Base-by-base conservation (phyloP, 345 rosid genomes). In the Pistacia vera region DNA sequence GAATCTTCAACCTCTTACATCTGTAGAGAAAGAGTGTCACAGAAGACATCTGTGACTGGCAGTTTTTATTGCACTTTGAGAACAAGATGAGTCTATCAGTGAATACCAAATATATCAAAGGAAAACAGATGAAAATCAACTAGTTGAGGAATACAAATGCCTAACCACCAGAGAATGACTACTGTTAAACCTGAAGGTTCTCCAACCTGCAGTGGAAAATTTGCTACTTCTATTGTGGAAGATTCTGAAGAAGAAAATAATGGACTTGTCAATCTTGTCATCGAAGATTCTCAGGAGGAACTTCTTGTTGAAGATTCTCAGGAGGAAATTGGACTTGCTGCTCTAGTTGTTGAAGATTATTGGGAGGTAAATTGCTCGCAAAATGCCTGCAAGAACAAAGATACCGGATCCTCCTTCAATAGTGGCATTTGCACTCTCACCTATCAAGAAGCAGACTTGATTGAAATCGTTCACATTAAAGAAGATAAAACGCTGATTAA, bases 271-370 rank as follows among this genome's bases (percentile, higher is more conserved):
- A 16, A 6, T 4, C 36, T 61, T 30, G 65, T 61, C n/a, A 12
- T 84, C 38, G 79, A 81, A 56, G 84, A 82, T 71, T 82, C 83
- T 17, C 44, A 36, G 57, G 88, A 80, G 46, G 63, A 44, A 36
- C 67, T 2, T 41, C 14, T 48, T n/a, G 62, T 70, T n/a, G 52
- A 70, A 56, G 73, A 70, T 56, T 56, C 73, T 18, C 1, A 36
- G 4, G 72, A 51, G n/a, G 72, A 69, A 54, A 36, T 4, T 28
- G 41, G n/a, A 49, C 16, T 48, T 25, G 71, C 59, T 55, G 77
- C 62, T 63, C 36, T 9, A 52, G 35, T 81, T 11, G 72, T 85
- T 62, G 81, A 82, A 48, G 84, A 82, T 72, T 85, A 83, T 20
- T 48, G 59, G 41, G 88, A 81, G 44, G 58, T 36, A 46, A 66